A percentile compares a stretch with the other conserved stretches of the same genome.
phyloP scores from a whole-genome alignment of 768 basidiomycete genomes.

The Lactarius vividus region DNA sequence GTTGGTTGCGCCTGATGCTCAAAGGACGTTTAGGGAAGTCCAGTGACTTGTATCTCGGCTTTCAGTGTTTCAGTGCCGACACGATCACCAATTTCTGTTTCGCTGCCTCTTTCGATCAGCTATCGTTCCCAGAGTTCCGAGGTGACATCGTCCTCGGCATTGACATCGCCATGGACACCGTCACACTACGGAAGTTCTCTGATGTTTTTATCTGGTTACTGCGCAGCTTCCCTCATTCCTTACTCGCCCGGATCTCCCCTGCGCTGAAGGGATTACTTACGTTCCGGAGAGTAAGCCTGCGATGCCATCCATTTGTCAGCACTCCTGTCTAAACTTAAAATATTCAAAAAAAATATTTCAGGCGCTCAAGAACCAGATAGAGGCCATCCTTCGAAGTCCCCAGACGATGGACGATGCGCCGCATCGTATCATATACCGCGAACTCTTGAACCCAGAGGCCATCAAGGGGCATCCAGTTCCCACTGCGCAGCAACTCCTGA shows the following conservation, averaged over 20 bases:
- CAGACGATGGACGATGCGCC: constrained; percentile 8
- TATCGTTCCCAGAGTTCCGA: constrained; percentile 37
- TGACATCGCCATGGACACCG: constrained; percentile 32
- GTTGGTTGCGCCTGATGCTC: not conserved
- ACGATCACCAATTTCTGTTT: constrained; percentile 46
- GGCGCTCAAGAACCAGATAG: constrained; percentile 8
- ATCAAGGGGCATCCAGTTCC: constrained; percentile 5
- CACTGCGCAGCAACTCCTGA: not conserved
- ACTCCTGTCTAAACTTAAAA: no score
- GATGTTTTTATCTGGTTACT: constrained; percentile 1
- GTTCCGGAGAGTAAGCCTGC: not conserved
- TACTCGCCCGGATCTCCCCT: constrained; percentile 6
- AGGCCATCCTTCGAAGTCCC: constrained; percentile 6
- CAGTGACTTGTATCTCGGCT: constrained; percentile 41
- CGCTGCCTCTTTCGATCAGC: constrained; percentile 34
- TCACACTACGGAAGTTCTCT: constrained; percentile 26
- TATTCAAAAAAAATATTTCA: not conserved
- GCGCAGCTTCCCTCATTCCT: not conserved
- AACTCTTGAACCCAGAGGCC: constrained; percentile 11
- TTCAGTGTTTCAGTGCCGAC: constrained; percentile 43
- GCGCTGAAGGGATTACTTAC: not conserved
- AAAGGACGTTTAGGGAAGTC: constrained; percentile 24
- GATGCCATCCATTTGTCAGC: not conserved
- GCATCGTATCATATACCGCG: constrained; percentile 20
- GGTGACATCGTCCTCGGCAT: constrained; percentile 38